Evolutionary conservation across 164 flowering plant species (phyloP), one percentile per base, ranked within the genome.

Genomic region (grape (Vitis vinifera)): DNA sequence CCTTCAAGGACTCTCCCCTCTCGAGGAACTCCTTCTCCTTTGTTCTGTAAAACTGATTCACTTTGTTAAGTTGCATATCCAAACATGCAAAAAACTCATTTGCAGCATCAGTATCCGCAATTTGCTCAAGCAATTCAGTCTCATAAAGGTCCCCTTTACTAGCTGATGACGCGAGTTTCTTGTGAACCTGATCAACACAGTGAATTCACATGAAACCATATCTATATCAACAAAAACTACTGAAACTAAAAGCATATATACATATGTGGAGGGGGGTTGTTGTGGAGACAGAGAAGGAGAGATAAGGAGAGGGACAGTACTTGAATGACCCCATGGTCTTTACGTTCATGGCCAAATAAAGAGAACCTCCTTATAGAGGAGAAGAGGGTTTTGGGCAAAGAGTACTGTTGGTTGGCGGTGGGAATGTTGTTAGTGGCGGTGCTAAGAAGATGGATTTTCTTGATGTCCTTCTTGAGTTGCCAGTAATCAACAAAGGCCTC

Each of bases 401-500:
- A 82, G 63, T 29, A 69, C 9, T 78, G 51, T 55, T 76, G 72
- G 0, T 79, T 69, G 19, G 80, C 77, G 14, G 65, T 69, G 48
- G 77, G 37, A 49, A 63, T 6, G 47, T 55, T 68, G 68, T 51
- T 75, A 23, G 68, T 30, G 59, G 66, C 64, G 10, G 14, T 60
- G 58, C 74, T 71, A 49, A 81, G 82, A 53, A 82, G 80, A 71
- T 87, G 86, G 72, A 93, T 84, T 81, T 85, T 95, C 77, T 91
- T 93, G 75, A 95, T 80, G 73, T 89, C 93, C 56, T 91, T 90
- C 69, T 95, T 95, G 59, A 95, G 92, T 73, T 85, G 82, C 81
- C 88, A 83, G 68, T 95, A 95, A 84, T 95, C 98, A 50, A 95
- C 97, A 73, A 93, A 95, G 49, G 99, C 98, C 3, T 95, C 97